Conservation (phyloP, 2,329 filamentous ascomycete genomes). For the Phaeosphaeria sp. region DNA sequence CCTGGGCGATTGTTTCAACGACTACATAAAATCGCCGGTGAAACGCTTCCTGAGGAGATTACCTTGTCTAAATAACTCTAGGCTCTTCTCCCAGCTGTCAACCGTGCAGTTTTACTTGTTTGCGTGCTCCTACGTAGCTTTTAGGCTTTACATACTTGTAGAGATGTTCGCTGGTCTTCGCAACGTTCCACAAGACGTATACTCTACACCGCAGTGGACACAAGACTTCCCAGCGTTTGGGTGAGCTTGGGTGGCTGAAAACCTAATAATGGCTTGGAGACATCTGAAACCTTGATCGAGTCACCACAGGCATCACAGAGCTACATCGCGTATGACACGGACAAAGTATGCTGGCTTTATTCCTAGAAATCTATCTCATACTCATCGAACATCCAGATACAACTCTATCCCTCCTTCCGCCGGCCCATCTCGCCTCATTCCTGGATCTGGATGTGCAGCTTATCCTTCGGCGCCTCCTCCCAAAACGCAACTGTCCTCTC, state of each 20-base stretch:
- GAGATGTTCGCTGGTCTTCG: slow-evolving; percentile 17
- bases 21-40: too few relatives aligned
- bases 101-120: too few relatives aligned
- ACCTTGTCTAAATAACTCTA: too few relatives aligned
- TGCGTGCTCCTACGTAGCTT: slow-evolving; percentile 9
- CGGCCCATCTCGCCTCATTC: slow-evolving; percentile 13
- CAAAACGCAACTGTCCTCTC: slow-evolving; percentile 55
- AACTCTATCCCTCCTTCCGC: too few relatives aligned
- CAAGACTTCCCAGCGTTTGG: not conserved
- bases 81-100: too few relatives aligned
- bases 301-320: not conserved
- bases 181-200: slow-evolving; percentile 7
- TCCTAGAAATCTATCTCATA: too few relatives aligned
- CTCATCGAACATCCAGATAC: too few relatives aligned
- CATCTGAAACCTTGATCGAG: too few relatives aligned
- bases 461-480: slow-evolving; percentile 24
- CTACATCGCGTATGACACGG: not conserved
- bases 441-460: not conserved
- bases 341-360: not conserved
- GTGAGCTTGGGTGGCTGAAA: not conserved
- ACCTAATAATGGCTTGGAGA: not conserved
- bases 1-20: too few relatives aligned
- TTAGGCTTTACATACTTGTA: slow-evolving; percentile 11
- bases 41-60: too few relatives aligned
- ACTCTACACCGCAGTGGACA: slow-evolving; percentile 2